Evolutionary conservation across 2,329 filamentous ascomycete species (phyloP).

Genomic region (Parafenestella ontariensis): DNA sequence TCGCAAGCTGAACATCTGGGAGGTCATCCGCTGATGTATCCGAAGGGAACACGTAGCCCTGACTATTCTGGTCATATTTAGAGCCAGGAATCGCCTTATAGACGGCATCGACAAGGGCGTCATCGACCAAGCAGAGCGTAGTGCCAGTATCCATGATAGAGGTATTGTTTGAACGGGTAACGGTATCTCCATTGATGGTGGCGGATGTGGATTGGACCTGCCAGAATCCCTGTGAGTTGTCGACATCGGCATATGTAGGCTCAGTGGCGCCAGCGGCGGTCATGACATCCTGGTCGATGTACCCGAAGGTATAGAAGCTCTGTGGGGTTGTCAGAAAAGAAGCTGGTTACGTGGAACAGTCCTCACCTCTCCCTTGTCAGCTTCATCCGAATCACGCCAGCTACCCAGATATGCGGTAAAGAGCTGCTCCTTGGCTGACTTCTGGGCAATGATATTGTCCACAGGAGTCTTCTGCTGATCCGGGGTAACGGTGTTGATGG

Average conservation of each 20-base stretch:
- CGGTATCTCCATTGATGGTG: constrained; percentile 54
- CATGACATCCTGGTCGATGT: constrained; percentile 56
- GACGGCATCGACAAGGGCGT: constrained; percentile 62
- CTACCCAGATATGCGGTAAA: constrained; percentile 28
- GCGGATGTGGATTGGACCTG: constrained; percentile 61
- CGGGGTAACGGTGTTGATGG: constrained; percentile 63
- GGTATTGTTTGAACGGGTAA: constrained; percentile 36
- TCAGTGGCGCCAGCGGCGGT: constrained; percentile 59
- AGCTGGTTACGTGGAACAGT: background rate
- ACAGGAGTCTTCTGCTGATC: constrained; percentile 61
- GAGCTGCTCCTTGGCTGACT: constrained; percentile 16
- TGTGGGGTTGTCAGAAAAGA: background rate
- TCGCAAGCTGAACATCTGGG: constrained; percentile 26
- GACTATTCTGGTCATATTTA: constrained; percentile 53
- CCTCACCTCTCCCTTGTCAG: constrained; percentile 17
- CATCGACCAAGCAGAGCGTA: constrained; percentile 66
- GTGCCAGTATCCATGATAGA: constrained; percentile 72
- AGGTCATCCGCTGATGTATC: constrained; percentile 20
- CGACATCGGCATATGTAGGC: constrained; percentile 62
- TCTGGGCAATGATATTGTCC: constrained; percentile 55
- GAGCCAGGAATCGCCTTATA: constrained; percentile 65
- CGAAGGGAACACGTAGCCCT: constrained; percentile 63
- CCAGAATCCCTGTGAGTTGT: constrained; percentile 68
- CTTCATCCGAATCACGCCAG: constrained; percentile 26
- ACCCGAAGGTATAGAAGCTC: constrained; percentile 56